Conservation (phyloP, 1,139 yeast genomes). For the Eremothecium sinecaudum region DNA sequence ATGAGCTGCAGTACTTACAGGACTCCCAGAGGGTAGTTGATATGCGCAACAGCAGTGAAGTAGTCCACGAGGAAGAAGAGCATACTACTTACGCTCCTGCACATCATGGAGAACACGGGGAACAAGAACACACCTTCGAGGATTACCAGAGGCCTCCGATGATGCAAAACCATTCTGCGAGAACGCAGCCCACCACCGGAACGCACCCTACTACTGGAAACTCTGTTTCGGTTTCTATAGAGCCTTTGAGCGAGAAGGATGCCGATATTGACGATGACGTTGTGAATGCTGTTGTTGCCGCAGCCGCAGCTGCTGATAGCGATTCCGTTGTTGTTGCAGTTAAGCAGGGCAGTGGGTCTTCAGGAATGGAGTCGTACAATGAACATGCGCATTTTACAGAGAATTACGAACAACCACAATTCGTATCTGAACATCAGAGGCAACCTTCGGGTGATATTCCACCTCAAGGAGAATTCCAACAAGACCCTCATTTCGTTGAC, state of each 20-base stretch:
- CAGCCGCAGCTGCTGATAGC: constrained; percentile 7
- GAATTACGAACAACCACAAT: constrained; percentile 19
- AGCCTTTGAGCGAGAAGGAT: constrained; percentile 8
- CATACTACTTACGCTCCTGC: too few species aligned
- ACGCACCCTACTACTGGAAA: constrained; percentile 1
- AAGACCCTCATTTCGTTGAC: background rate
- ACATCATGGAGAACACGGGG: constrained; percentile 2
- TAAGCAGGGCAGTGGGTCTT: constrained; percentile 2
- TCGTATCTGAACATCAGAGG: too few species aligned
- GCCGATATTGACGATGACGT: constrained; percentile 5
- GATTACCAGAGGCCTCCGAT: constrained; percentile 2
- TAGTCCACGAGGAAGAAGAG: constrained; percentile 1
- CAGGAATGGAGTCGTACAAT: constrained; percentile 9
- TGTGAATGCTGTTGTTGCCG: constrained; percentile 6
- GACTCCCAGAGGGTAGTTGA: constrained; percentile 21
- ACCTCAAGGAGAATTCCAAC: background rate
- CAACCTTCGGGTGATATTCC: background rate
- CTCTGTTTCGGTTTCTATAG: constrained; percentile 9
- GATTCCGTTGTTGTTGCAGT: constrained; percentile 7
- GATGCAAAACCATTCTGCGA: constrained; percentile 4
- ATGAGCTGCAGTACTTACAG: constrained; percentile 16
- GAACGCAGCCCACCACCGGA: constrained; percentile 2
- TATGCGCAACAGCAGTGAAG: constrained; percentile 4
- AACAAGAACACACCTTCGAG: constrained; percentile 2
- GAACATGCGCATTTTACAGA: constrained; percentile 17